Evolutionary conservation across 345 rosid species (phyloP).

Genomic region (Camelina laxa): DNA sequence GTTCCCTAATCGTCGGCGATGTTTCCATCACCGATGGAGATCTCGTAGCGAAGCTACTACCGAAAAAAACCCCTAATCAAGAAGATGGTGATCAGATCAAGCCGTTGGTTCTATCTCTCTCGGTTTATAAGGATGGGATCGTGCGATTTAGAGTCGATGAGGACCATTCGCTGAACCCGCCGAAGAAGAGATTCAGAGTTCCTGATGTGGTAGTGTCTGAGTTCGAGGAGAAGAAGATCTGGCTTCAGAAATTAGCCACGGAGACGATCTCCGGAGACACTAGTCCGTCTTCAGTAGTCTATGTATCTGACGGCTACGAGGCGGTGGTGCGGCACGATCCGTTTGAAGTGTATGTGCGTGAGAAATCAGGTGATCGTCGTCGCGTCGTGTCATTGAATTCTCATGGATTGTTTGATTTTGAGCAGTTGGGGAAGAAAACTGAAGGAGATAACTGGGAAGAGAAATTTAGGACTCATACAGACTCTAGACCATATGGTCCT

Average conservation of each 20-base stretch:
- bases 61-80: constrained; percentile 41
- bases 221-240: constrained; percentile 70
- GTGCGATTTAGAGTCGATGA: constrained; percentile 82
- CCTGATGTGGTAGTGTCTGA: constrained; percentile 75
- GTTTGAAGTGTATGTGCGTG: constrained; percentile 78
- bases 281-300: constrained; percentile 61
- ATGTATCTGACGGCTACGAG: constrained; percentile 69
- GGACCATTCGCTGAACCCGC: constrained; percentile 61
- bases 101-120: constrained; percentile 71
- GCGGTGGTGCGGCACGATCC: constrained; percentile 89
- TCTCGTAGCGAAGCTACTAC: constrained; percentile 73
- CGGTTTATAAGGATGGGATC: constrained; percentile 70
- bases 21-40: constrained; percentile 74
- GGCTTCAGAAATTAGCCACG: constrained; percentile 58
- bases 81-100: constrained; percentile 52
- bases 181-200: constrained; percentile 80
- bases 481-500: constrained; percentile 83
- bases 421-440: constrained; percentile 68
- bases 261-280: constrained; percentile 64
- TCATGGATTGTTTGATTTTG: constrained; percentile 86
- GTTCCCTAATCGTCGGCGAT: constrained; percentile 54
- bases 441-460: constrained; percentile 95
- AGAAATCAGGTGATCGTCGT: constrained; percentile 55
- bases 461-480: constrained; percentile 77
- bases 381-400: constrained; percentile 79